Evolutionary conservation across 805 yeast genomes (phyloP), one percentile per base, ranked within the genome.

Genomic region (Candida ulmi): DNA sequence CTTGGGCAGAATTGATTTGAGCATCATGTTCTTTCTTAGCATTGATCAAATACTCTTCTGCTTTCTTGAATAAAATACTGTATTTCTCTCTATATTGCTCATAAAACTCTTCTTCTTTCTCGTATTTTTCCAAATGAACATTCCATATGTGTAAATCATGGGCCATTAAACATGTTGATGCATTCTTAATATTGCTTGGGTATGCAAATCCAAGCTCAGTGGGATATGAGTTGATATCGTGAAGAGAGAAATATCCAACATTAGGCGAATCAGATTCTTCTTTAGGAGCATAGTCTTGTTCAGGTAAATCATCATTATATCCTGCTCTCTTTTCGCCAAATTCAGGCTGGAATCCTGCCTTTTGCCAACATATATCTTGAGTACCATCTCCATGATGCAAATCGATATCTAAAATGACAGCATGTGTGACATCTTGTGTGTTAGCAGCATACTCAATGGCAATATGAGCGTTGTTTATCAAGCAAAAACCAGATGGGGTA

Each of bases 331-430:
- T 39, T 13, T 69, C 74, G 24, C 68, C 74, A 37, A 62, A 66
- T 33, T 72, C 76, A 23, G 69, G 67, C 41, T 70, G 68, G 49
- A 76, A 72, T 0, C 87, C 86, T 1, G 84, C 84, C 46, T 85
- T 68, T 51, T 78, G 80, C 88, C 90, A 86, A 51, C 90, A 79
- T 21, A 86, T 81, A 57, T 86, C 95, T 51, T 87, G 95, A 7
- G 86, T 74, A 12, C 95, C 95, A 60, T 86, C 95, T 15, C 95
- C 95, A 55, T 86, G 95, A 54, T 86, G 95, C 31, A 86, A 66
- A 58, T 86, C 95, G 45, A 87, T 81, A 58, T 86, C 95, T 24
- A 86, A 61, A 16, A 86, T 82, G 1, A 83, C 88, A 15, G 88
- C 88, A 62, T 86, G 95, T 1, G 91, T 80, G 3, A 86, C 78